Conservation (phyloP, 352 stramenopile species). For the Phytophthora pluvialis region DNA sequence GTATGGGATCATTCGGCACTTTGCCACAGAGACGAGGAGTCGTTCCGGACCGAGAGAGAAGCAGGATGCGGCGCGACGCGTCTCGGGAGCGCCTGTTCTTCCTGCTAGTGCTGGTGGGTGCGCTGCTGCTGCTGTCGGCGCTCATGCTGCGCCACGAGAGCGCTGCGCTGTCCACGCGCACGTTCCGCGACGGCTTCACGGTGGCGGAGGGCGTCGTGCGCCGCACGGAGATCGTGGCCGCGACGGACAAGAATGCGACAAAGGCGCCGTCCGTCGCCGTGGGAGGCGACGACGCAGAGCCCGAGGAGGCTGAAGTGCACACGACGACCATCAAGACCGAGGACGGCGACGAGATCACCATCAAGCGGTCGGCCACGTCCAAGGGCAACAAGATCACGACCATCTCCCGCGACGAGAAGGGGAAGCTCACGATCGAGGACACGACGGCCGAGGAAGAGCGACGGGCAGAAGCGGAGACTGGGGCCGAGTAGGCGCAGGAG, state of each 20-base stretch:
- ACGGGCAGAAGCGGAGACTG: neutral
- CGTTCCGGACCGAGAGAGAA: conserved; percentile 10
- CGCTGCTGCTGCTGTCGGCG: conserved; percentile 63
- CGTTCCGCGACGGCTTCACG: conserved; percentile 80
- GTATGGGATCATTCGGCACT: neutral
- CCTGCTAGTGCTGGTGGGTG: conserved; percentile 50
- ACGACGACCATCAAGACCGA: conserved; percentile 81
- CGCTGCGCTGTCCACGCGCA: conserved; percentile 39
- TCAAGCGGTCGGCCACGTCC: conserved; percentile 60
- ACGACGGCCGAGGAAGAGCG: conserved; percentile 23
- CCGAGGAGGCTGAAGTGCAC: conserved; percentile 36
- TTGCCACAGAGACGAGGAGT: conserved; percentile 11
- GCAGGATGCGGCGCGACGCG: conserved; percentile 39
- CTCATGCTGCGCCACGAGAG: conserved; percentile 67
- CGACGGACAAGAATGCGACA: conserved; percentile 19
- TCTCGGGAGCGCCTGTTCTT: conserved; percentile 63
- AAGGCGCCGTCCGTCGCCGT: conserved; percentile 9
- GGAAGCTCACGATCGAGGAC: conserved; percentile 79
- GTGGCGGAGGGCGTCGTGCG: conserved; percentile 56
- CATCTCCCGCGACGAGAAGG: conserved; percentile 73
- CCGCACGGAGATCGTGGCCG: conserved; percentile 46
- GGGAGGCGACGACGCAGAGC: conserved; percentile 6
- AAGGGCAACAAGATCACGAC: conserved; percentile 74
- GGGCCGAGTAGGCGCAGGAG: conserved; percentile 8
- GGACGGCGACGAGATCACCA: conserved; percentile 82